phyloP scores from a whole-genome alignment of 2,329 filamentous ascomycete genomes.

The Aspergillus texensis region DNA sequence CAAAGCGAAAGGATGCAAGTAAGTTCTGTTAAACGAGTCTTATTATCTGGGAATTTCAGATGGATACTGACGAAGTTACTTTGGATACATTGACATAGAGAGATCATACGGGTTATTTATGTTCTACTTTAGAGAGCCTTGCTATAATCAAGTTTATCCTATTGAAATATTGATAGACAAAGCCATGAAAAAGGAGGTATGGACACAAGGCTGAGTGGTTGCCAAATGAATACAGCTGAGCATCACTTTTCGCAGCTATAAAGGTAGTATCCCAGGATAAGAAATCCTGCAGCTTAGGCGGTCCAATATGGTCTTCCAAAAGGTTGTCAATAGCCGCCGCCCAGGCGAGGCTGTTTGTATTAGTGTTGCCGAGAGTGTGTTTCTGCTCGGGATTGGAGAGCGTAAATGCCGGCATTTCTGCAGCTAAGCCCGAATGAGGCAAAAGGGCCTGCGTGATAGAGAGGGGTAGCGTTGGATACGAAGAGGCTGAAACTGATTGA shows the following conservation, averaged over 20 bases:
- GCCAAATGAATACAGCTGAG: no score
- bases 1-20: not conserved
- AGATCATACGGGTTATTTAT: not conserved
- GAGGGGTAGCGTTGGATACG: not conserved
- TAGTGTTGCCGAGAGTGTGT: not conserved
- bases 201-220: not conserved
- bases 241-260: no score
- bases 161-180: not conserved
- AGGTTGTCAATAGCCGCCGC: not conserved
- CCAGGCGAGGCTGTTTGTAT: not conserved
- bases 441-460: not conserved
- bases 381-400: not conserved
- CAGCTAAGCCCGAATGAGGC: not conserved
- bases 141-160: no score
- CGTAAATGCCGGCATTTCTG: not conserved
- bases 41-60: not conserved
- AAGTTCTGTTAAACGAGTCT: not conserved
- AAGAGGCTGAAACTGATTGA: not conserved
- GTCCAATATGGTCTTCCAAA: not conserved
- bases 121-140: not conserved
- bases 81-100: not conserved
- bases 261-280: no score
- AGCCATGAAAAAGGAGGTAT: not conserved
- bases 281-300: not conserved
- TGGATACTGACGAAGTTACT: not conserved